Conservation (phyloP, 2,329 filamentous ascomycete genomes). For the Cladophialophora yegresii region DNA sequence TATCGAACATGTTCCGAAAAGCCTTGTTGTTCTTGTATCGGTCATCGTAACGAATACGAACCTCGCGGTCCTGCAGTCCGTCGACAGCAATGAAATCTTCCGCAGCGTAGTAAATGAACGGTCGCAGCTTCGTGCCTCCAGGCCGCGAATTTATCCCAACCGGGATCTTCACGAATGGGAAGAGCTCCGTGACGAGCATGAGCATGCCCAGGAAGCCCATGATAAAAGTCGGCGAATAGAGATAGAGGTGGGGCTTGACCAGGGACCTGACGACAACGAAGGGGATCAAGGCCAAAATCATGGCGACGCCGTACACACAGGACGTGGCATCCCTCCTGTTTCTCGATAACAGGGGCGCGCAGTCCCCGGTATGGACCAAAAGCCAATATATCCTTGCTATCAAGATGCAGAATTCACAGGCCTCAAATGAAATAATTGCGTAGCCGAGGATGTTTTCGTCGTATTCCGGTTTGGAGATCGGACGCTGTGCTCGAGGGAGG, state of each 20-base stretch:
- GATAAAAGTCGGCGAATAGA: constrained; percentile 26
- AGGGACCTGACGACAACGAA: constrained; percentile 24
- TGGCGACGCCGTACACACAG: constrained; percentile 27
- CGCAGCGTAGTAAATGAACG: constrained; percentile 30
- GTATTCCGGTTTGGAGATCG: constrained; percentile 19
- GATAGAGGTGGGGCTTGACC: constrained; percentile 18
- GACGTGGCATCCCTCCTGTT: constrained; percentile 25
- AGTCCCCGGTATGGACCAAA: constrained; percentile 17
- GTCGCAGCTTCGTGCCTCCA: constrained; percentile 24
- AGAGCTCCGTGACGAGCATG: constrained; percentile 25
- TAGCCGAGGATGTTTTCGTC: constrained; percentile 33
- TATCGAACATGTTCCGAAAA: constrained; percentile 22
- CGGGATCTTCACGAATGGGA: constrained; percentile 24
- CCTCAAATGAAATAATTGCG: constrained; percentile 25
- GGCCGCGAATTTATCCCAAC: constrained; percentile 29
- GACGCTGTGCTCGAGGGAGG: constrained; percentile 8
- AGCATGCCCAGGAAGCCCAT: constrained; percentile 28
- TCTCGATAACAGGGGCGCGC: constrained; percentile 20
- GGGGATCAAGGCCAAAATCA: constrained; percentile 25
- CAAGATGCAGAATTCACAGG: constrained; percentile 27
- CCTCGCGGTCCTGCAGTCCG: constrained; percentile 27
- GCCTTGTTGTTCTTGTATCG: constrained; percentile 24
- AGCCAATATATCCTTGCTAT: constrained; percentile 23
- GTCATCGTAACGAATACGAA: constrained; percentile 26
- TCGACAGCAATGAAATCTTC: constrained; percentile 30